Evolutionary conservation across 2,329 filamentous ascomycete genomes (phyloP).

Genomic region (Phoma sp.): DNA sequence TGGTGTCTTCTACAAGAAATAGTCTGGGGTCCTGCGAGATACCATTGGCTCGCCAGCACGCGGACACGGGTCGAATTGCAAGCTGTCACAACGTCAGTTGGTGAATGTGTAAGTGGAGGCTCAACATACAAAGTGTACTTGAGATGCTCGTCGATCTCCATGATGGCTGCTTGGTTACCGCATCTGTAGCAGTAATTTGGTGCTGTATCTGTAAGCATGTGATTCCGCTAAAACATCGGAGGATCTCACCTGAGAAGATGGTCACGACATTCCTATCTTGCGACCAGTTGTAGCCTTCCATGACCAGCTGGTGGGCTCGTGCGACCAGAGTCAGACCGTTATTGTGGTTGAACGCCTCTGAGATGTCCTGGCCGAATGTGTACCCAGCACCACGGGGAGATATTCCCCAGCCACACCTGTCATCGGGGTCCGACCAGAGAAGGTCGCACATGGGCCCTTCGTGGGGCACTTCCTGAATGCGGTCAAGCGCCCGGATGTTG

Average conservation of each 20-base stretch:
- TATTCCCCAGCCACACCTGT: conserved; percentile 95
- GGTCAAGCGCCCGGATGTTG: conserved; percentile 63
- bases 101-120: neutral
- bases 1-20: conserved; percentile 79
- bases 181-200: conserved; percentile 93
- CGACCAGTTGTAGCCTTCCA: conserved; percentile 99
- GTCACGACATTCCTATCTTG: conserved; percentile 98
- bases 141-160: conserved; percentile 99
- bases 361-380: conserved; percentile 96
- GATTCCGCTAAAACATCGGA: neutral
- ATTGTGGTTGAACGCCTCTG: conserved; percentile 98
- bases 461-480: conserved; percentile 74
- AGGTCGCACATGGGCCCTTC: conserved; percentile 79
- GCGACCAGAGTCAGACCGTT: conserved; percentile 96
- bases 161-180: conserved; percentile 99
- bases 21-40: conserved; percentile 91
- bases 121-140: conserved; percentile 96
- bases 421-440: conserved; percentile 89
- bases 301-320: conserved; percentile 95
- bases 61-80: conserved; percentile 99
- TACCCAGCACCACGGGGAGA: conserved; percentile 93
- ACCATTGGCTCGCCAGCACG: conserved; percentile 98
- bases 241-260: conserved; percentile 73
- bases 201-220: conserved; percentile 49
- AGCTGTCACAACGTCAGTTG: conserved; percentile 62